A percentile compares a stretch with the other conserved stretches of the same genome.
Evolutionary conservation across 1,284 basidiomycete species (phyloP).

Genomic region (Cryptococcus sp.): DNA sequence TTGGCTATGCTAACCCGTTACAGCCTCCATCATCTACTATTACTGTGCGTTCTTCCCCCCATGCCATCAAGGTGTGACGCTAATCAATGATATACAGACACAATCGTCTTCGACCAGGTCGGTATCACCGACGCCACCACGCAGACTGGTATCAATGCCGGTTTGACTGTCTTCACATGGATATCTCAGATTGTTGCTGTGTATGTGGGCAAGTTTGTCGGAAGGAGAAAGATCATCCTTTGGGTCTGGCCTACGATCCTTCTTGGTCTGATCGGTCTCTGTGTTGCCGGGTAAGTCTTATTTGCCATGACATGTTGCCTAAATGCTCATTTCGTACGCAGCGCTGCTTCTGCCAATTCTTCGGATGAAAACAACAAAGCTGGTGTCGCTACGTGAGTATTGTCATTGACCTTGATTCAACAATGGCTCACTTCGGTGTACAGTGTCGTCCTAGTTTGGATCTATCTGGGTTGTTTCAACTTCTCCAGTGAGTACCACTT

Average conservation of each 20-base stretch:
- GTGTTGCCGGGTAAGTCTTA: constrained; percentile 35
- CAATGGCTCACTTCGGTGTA: neutral
- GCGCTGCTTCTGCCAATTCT: constrained; percentile 42
- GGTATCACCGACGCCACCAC: constrained; percentile 50
- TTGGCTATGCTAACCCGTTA: neutral
- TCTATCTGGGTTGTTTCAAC: constrained; percentile 53
- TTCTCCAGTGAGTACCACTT: constrained; percentile 29
- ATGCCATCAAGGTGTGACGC: neutral
- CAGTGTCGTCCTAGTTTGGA: constrained; percentile 50
- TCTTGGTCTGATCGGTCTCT: constrained; percentile 42
- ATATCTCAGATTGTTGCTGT: constrained; percentile 48
- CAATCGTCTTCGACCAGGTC: constrained; percentile 46
- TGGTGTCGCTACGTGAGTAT: constrained; percentile 37
- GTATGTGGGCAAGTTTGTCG: constrained; percentile 40
- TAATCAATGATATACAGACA: constrained; percentile 23
- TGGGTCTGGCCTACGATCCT: constrained; percentile 50
- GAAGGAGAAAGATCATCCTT: constrained; percentile 48
- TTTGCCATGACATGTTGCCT: neutral
- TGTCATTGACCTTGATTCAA: neutral
- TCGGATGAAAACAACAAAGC: constrained; percentile 30
- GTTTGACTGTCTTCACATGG: constrained; percentile 51
- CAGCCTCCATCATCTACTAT: constrained; percentile 52
- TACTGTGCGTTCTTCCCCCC: constrained; percentile 36
- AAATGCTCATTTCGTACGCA: constrained; percentile 7
- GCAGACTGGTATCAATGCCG: constrained; percentile 54